Evolutionary conservation across 495 filamentous ascomycete genomes (phyloP).

Genomic region (Tuber umbilicatum): DNA sequence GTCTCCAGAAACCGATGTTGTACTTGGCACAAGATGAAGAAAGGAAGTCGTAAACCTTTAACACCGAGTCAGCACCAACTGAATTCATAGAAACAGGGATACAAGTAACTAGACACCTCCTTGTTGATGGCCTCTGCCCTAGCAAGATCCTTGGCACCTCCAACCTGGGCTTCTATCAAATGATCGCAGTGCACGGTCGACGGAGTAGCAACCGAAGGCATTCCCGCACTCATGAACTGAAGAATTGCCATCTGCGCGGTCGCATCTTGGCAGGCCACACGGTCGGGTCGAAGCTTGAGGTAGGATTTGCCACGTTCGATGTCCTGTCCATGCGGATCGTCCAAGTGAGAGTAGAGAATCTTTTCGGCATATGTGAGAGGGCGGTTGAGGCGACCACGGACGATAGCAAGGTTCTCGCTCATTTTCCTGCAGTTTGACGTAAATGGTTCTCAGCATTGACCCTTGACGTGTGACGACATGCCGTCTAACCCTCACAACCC

Average conservation of each 20-base stretch:
- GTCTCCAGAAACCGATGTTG: slow-evolving; percentile 99
- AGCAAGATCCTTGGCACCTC: slow-evolving; percentile 88
- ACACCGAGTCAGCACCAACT: background rate
- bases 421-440: slow-evolving; percentile 69
- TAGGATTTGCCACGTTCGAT: slow-evolving; percentile 94
- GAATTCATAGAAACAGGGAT: background rate
- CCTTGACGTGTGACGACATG: slow-evolving; percentile 28
- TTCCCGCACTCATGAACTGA: slow-evolving; percentile 98
- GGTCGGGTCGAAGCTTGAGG: slow-evolving; percentile 90
- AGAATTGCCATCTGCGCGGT: slow-evolving; percentile 99
- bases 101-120: slow-evolving; percentile 48
- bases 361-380: slow-evolving; percentile 96
- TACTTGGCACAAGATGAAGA: slow-evolving; percentile 93
- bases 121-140: slow-evolving; percentile 94
- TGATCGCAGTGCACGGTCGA: slow-evolving; percentile 98
- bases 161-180: slow-evolving; percentile 95
- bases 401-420: slow-evolving; percentile 90
- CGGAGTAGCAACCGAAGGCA: slow-evolving; percentile 89
- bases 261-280: slow-evolving; percentile 98
- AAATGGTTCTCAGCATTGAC: slow-evolving; percentile 42
- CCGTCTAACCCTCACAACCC: slow-evolving; percentile 14
- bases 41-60: slow-evolving; percentile 85
- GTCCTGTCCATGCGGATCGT: slow-evolving; percentile 92
- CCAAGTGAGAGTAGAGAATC: slow-evolving; percentile 96
- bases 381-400: slow-evolving; percentile 78